A percentile compares a stretch with the other conserved stretches of the same genome.
phyloP scores from a whole-genome alignment of 1,139 yeast species.

The Lodderomyces elongisporus region DNA sequence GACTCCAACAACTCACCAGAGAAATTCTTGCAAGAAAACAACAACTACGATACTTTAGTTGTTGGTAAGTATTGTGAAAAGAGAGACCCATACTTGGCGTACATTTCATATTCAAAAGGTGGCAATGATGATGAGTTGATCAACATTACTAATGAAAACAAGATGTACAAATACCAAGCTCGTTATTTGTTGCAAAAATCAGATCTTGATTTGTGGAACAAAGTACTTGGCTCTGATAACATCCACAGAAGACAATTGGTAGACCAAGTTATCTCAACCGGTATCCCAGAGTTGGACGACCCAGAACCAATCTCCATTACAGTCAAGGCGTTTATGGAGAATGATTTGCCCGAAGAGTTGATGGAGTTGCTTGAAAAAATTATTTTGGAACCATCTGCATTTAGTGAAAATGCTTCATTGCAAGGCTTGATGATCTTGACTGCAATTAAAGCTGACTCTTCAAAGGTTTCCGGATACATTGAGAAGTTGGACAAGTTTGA shows the following conservation, averaged over 20 bases:
- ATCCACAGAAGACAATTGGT: slow-evolving; percentile 84
- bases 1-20: slow-evolving; percentile 98
- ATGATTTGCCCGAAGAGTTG: slow-evolving; percentile 86
- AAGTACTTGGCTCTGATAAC: slow-evolving; percentile 71
- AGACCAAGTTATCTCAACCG: slow-evolving; percentile 93
- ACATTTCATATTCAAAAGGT: slow-evolving; percentile 95
- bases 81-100: slow-evolving; percentile 97
- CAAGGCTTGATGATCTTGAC: slow-evolving; percentile 91
- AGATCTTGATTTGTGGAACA: slow-evolving; percentile 75
- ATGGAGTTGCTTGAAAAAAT: slow-evolving; percentile 93
- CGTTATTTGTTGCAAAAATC: slow-evolving; percentile 86
- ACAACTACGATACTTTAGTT: slow-evolving; percentile 80
- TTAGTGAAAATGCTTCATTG: slow-evolving; percentile 88
- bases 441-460: slow-evolving; percentile 90
- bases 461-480: slow-evolving; percentile 76
- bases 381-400: slow-evolving; percentile 94
- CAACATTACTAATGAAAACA: slow-evolving; percentile 89
- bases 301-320: slow-evolving; percentile 96
- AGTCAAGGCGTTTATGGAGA: slow-evolving; percentile 95
- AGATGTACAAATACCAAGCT: slow-evolving; percentile 98
- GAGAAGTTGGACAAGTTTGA: slow-evolving; percentile 90
- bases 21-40: slow-evolving; percentile 88
- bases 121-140: slow-evolving; percentile 84
- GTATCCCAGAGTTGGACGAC: slow-evolving; percentile 90
- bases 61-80: slow-evolving; percentile 99